phyloP scores from a whole-genome alignment of 306 rosid genomes.

The Prunus campanulata region DNA sequence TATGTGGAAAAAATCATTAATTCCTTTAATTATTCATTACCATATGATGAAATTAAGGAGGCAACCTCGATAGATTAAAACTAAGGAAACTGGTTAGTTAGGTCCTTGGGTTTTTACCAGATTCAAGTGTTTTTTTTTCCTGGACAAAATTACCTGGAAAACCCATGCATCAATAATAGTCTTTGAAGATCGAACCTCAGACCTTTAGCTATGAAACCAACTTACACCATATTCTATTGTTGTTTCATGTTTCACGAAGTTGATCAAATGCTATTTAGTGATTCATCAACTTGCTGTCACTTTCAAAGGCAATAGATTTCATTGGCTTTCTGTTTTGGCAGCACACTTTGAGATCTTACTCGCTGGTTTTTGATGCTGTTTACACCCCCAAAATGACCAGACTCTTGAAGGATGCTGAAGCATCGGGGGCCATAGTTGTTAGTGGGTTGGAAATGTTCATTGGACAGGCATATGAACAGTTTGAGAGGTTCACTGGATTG shows the following conservation, averaged over 20 bases:
- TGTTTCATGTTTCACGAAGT: not conserved
- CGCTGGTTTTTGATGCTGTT: conserved; percentile 88
- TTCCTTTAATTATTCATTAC: not conserved
- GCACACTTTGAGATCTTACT: conserved; percentile 64
- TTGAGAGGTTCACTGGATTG: conserved; percentile 74
- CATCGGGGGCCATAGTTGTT: conserved; percentile 70
- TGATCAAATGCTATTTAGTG: not conserved
- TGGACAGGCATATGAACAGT: conserved; percentile 85
- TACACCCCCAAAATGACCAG: conserved; percentile 83
- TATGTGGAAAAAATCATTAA: not conserved
- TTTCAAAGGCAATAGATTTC: conserved; percentile 27
- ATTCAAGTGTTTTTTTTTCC: not conserved
- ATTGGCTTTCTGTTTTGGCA: conserved; percentile 46
- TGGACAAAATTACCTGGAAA: not conserved
- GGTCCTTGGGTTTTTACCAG: not conserved
- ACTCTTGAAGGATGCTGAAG: conserved; percentile 89
- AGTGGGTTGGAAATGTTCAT: conserved; percentile 82
- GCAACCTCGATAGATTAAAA: not conserved
- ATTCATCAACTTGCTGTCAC: conserved; percentile 7
- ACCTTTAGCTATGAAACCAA: not conserved
- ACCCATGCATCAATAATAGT: not conserved
- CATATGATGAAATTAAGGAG: not conserved
- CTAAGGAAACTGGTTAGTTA: not conserved
- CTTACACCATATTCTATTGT: not conserved
- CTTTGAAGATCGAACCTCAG: not conserved